These are phyloP conservation scores for Podaxis rugospora DNA, from an alignment of 768 basidiomycete genomes.

Conservation along the genomic window DNA sequence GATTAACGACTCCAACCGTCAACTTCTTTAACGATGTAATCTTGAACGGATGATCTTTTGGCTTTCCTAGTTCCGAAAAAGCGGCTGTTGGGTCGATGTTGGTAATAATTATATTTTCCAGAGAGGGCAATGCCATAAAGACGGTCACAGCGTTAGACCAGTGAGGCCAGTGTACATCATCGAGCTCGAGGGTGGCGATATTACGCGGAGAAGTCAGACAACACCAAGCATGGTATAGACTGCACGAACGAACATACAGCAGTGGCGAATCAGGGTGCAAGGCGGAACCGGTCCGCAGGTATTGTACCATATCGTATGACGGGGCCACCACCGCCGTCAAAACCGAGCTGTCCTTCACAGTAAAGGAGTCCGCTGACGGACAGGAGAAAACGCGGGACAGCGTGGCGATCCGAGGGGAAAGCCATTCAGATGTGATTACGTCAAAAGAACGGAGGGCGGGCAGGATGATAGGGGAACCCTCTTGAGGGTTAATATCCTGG, in stretches of 20 bases:
- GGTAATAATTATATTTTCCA: conserved; percentile 20
- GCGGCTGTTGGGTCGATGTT: conserved; percentile 18
- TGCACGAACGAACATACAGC: conserved; percentile 18
- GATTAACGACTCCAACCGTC: conserved; percentile 16
- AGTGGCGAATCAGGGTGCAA: conserved; percentile 8
- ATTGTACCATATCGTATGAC: conserved; percentile 20
- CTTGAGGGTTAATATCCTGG: conserved; percentile 14
- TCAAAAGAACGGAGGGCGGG: conserved; percentile 21
- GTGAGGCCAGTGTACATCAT: conserved; percentile 17
- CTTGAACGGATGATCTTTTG: conserved; percentile 5
- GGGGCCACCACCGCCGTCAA: conserved; percentile 1
- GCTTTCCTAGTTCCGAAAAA: conserved; percentile 12
- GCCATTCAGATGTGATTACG: conserved; percentile 28
- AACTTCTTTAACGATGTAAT: conserved; percentile 22
- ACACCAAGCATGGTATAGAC: conserved; percentile 18
- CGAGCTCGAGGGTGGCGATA: conserved; percentile 23
- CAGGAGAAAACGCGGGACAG: conserved; percentile 22
- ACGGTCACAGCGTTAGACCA: conserved; percentile 15
- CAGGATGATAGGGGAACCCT: conserved; percentile 18
- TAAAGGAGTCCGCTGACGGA: conserved; percentile 22
- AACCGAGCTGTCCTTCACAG: conserved; percentile 18
- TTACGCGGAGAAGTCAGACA: conserved; percentile 14
- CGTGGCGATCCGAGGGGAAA: conserved; percentile 19
- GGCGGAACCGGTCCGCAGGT: conserved; percentile 10
- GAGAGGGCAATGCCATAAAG: conserved; percentile 18